Evolutionary conservation across 352 stramenopile species (phyloP), one percentile per base, ranked within the genome.

Genomic region (Globisporangium canariense): DNA sequence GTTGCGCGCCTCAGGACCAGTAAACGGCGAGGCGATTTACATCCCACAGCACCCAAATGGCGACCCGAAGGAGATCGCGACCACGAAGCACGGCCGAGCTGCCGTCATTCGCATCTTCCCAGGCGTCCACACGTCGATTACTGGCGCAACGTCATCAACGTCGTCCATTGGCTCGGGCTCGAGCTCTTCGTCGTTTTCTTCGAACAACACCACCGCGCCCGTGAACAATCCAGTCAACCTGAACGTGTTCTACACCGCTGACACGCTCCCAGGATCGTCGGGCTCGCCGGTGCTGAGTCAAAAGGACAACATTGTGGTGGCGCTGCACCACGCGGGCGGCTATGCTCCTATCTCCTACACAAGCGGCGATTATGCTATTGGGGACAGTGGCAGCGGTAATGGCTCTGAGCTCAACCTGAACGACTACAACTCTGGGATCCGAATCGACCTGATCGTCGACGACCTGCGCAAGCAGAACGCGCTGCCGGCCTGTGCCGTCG

Each of bases 231-330:
- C 52, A 6, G 57, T 58, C 41, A 70, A 75, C 36, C 52, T 60
- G 20, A 74, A 78, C 18, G 81, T 90, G 28, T 78, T 69, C 11
- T 92, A 92, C 65, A 86, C 84, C 67, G 81, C 79, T 32, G 83
- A 92, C 60, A 90, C 83, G 36, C 62, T 77, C 43, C 78, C 78
- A 52, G 83, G 83, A n/a, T 89, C 83, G 11, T 90, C 80, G 6
- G 80, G 80, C 9, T 86, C 80, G 28, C 80, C 80, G 0, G 80
- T 89, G 32, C 52, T 89, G 30, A 87, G 78, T 62, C 76, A 69
- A 38, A 64, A 67, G 47, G 83, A 91, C 65, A 81, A 91, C 69
- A 79, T 67, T 0, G 83, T 91, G 8, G 71, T 92, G 45, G 83
- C 79, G 13, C 64, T 92, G 9, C 83, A 92, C 71, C 79, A 82